Evolutionary conservation across 768 basidiomycete genomes (phyloP).

Genomic region (Boletus subparvulus): DNA sequence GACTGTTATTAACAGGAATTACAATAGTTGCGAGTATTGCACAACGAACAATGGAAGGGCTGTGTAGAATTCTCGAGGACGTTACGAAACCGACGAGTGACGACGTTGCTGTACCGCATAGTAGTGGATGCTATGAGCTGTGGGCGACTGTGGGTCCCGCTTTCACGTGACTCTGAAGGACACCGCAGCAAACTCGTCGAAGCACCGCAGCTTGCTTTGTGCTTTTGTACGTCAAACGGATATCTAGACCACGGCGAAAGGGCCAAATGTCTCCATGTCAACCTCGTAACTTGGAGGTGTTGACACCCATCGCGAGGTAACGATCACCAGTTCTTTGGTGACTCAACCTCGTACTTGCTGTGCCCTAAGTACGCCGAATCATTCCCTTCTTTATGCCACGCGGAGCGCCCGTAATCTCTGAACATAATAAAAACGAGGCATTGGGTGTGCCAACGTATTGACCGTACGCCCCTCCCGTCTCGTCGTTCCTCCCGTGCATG

Average conservation of each 20-base stretch:
- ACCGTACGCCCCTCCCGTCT: conserved; percentile 2
- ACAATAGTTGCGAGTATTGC: no score
- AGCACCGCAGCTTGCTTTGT: background rate
- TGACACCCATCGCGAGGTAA: background rate
- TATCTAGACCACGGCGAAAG: background rate
- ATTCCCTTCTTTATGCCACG: background rate
- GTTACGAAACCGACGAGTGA: no score
- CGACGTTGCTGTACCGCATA: no score
- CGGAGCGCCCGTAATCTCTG: background rate
- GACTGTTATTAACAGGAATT: no score
- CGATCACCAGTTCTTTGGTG: background rate
- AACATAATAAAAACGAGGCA: conserved; percentile 4
- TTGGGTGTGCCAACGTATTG: background rate
- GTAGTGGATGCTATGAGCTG: no score
- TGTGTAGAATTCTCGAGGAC: no score
- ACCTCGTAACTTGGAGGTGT: background rate
- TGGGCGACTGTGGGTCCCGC: background rate
- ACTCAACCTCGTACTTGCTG: conserved; percentile 14
- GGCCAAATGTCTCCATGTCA: conserved; percentile 5
- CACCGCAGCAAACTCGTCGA: background rate
- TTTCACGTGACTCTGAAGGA: conserved; percentile 10
- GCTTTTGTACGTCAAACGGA: background rate
- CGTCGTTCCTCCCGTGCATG: conserved; percentile 5
- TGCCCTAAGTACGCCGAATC: background rate
- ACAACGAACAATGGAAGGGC: no score